These are phyloP conservation scores for Neonothopanus nambi DNA, from an alignment of 1,284 basidiomycete species.

Conservation along the genomic window DNA sequence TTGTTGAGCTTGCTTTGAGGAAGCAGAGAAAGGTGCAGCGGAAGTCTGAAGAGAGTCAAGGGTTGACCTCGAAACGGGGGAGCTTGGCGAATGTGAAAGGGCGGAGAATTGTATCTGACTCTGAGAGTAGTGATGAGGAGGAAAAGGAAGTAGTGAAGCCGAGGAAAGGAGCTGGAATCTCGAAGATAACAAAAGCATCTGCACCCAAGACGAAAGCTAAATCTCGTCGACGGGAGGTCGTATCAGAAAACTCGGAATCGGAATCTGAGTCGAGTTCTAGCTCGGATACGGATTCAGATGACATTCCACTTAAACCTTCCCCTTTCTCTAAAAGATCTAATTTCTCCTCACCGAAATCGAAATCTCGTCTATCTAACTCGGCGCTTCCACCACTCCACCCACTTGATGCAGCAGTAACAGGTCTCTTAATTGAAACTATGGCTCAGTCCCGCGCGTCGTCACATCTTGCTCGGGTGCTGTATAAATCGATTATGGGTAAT, in stretches of 20 bases:
- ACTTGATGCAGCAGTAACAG: slow-evolving; percentile 46
- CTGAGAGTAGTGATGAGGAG: neutral
- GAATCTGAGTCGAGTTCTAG: neutral
- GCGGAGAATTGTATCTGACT: too few relatives aligned
- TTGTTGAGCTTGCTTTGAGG: too few relatives aligned
- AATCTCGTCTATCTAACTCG: neutral
- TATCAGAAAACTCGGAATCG: too few relatives aligned
- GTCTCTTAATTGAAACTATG: slow-evolving; percentile 72
- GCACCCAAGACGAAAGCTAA: neutral
- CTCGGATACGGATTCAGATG: neutral
- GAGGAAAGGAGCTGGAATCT: neutral
- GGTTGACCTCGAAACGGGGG: too few relatives aligned
- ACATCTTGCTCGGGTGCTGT: slow-evolving; percentile 56
- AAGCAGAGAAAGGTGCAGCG: too few relatives aligned
- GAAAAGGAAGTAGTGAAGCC: neutral
- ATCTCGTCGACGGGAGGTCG: neutral
- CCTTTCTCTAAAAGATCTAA: too few relatives aligned
- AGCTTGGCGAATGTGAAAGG: too few relatives aligned
- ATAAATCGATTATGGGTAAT: slow-evolving; percentile 47
- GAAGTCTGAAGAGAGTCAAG: too few relatives aligned
- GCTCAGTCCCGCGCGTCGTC: slow-evolving; percentile 72
- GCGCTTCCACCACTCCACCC: slow-evolving; percentile 17
- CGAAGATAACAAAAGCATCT: too few relatives aligned
- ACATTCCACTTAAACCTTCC: too few relatives aligned
- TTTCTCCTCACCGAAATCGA: neutral